Evolutionary conservation across 2,329 filamentous ascomycete species (phyloP), one percentile per base, ranked within the genome.

Genomic region (Alternaria viburni): DNA sequence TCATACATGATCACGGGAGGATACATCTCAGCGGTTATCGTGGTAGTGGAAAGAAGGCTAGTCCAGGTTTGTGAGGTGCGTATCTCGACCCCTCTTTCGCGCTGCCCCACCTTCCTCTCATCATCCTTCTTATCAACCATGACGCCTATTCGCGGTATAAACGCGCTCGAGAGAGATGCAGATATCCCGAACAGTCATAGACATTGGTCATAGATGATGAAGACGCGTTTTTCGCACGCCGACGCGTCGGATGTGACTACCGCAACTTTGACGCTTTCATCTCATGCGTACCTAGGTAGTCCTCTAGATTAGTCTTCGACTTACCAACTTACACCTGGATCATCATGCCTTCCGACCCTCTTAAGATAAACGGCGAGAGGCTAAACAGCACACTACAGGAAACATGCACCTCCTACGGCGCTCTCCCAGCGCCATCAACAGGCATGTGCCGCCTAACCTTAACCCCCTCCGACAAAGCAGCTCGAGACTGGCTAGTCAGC

Each of bases 391-490:
- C 68, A 1, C 56, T 75, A 1, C 72, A 76, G 50, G 64, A 65
- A 10, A 76, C 74, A 10, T 76, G 74, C 60, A 67, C 74, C 13
- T 60, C 61, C 66, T 74, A 74, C 69, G 74, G 73, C 8, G 74
- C 74, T 25, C 62, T 75, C 4, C 56, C 68, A 6, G 62, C 70
- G 10, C 70, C 64, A 5, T 71, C 70, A 52, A 91, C 89, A 0
- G 92, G 92, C 63, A 94, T 95, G 91, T 86, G 88, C 41, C 88
- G 92, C 2, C 85, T 94, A 1, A 83, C 91, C 2, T 83, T 94
- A 12, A 77, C 68, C 9, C 55, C 61, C 21, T 74, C 75, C 32
- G 74, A 77, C 44, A 76, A 77, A 56, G 46, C 69, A 13, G 67
- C 69, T 3, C 63, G 76, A 50, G 74, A 77, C 61, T 77, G 75